Percentiles rank a stretch among this genome's conserved stretches.
Conservation (phyloP, 352 stramenopile species). For the Phytophthora pistaciae region DNA sequence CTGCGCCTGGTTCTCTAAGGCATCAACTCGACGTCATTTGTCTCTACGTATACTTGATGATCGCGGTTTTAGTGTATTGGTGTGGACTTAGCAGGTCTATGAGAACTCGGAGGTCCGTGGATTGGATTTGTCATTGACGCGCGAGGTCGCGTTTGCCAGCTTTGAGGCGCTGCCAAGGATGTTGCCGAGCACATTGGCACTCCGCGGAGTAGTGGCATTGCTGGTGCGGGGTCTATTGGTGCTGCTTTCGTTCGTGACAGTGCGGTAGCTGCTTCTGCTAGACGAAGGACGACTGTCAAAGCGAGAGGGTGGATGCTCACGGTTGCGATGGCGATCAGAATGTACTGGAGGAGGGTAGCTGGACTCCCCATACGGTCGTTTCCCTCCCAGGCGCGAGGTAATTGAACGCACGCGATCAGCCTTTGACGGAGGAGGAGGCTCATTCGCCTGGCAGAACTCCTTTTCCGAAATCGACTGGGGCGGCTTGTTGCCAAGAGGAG, state of each 20-base stretch:
- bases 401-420: slow-evolving; percentile 17
- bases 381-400: slow-evolving; percentile 24
- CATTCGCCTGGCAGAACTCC: slow-evolving; percentile 63
- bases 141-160: slow-evolving; percentile 71
- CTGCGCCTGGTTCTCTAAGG: slow-evolving; percentile 76
- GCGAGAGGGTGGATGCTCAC: slow-evolving; percentile 14
- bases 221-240: slow-evolving; percentile 17
- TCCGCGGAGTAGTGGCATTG: slow-evolving; percentile 17
- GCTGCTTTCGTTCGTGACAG: slow-evolving; percentile 23
- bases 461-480: slow-evolving; percentile 61
- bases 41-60: neutral
- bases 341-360: slow-evolving; percentile 21
- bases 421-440: slow-evolving; percentile 34
- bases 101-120: slow-evolving; percentile 54
- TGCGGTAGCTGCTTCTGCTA: slow-evolving; percentile 29
- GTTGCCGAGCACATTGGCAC: slow-evolving; percentile 55
- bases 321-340: slow-evolving; percentile 14
- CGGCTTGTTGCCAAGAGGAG: slow-evolving; percentile 7
- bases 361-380: slow-evolving; percentile 30
- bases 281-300: slow-evolving; percentile 18
- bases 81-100: slow-evolving; percentile 4
- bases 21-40: slow-evolving; percentile 5
- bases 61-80: neutral
- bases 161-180: slow-evolving; percentile 78
- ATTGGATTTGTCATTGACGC: slow-evolving; percentile 62